These are phyloP conservation scores for Aquilaria malaccensis DNA, from an alignment of 345 rosid genomes.

Conservation along the genomic window DNA sequence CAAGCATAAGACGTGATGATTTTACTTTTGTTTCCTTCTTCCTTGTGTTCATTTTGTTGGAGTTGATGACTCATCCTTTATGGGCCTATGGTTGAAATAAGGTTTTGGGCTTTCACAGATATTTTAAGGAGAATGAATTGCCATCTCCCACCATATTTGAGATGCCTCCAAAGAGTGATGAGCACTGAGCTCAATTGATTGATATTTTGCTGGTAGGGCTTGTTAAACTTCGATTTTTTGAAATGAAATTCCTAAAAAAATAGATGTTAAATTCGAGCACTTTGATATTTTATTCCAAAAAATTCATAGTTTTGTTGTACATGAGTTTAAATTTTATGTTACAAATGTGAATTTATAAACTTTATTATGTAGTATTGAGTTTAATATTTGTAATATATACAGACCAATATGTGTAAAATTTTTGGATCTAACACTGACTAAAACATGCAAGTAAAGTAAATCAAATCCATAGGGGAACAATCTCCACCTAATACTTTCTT, in stretches of 20 bases:
- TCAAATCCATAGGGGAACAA: too few species aligned
- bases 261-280: too few species aligned
- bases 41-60: neutral
- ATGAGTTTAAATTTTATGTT: too few species aligned
- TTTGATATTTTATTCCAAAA: too few species aligned
- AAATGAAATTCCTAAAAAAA: neutral
- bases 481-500: too few species aligned
- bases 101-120: conserved; percentile 33
- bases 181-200: conserved; percentile 58
- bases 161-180: conserved; percentile 54
- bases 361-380: too few species aligned
- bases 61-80: neutral
- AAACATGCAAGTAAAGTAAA: too few species aligned
- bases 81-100: neutral
- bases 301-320: too few species aligned
- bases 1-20: conserved; percentile 97
- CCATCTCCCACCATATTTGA: conserved; percentile 62
- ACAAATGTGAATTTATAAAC: too few species aligned
- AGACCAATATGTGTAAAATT: too few species aligned
- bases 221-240: neutral
- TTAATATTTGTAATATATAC: too few species aligned
- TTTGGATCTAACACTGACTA: too few species aligned
- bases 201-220: conserved; percentile 72
- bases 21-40: neutral
- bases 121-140: conserved; percentile 91